Conservation (phyloP, 306 rosid genomes). For the Cucumis sativus region Cucumber_9930_V3 NC_026658.2:13014501-13015000, state of each 20-base stretch:
- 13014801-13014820: constrained; percentile 17
- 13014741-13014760: background rate
- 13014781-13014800: background rate
- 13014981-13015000: constrained; percentile 66
- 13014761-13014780: background rate
- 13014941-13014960: constrained; percentile 90
- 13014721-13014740: background rate
- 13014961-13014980: constrained; percentile 74
- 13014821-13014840: constrained; percentile 27
- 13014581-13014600: no score
- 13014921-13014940: constrained; percentile 59
- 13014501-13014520: no score
- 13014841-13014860: constrained; percentile 41
- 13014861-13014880: constrained; percentile 59
- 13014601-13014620: background rate
- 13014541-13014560: no score
- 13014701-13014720: background rate
- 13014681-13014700: background rate
- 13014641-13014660: background rate
- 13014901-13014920: constrained; percentile 56
- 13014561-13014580: no score
- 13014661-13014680: background rate
- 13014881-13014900: constrained; percentile 62
- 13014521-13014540: no score
- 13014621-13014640: background rate